A percentile compares a stretch with the other conserved stretches of the same genome.
These are phyloP conservation scores for Taphrina pruni DNA, from an alignment of 1,139 yeast species.

Conservation along the genomic window DNA sequence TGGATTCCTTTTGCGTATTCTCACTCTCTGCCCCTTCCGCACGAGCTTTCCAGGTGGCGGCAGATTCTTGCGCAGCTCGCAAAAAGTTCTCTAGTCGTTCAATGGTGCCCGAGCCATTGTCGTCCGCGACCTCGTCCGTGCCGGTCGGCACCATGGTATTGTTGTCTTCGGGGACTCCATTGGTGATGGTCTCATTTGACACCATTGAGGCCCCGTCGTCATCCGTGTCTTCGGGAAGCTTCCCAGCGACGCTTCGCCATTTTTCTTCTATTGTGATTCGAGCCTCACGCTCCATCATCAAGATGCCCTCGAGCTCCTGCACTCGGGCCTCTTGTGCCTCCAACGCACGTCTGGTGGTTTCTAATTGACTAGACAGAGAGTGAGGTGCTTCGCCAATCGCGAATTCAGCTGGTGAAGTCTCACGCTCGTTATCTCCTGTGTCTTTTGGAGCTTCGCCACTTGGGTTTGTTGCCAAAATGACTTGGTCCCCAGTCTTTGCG, in stretches of 20 bases:
- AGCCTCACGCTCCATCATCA: slow-evolving; percentile 29
- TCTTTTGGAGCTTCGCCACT: neutral
- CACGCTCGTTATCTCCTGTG: neutral
- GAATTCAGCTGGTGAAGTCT: neutral
- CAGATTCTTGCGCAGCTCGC: slow-evolving; percentile 8
- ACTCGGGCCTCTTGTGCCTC: slow-evolving; percentile 32
- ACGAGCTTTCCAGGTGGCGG: slow-evolving; percentile 10
- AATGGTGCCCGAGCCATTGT: slow-evolving; percentile 16
- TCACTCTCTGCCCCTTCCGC: slow-evolving; percentile 21
- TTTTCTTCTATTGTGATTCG: slow-evolving; percentile 24
- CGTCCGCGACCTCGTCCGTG: slow-evolving; percentile 16
- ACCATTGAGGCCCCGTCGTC: slow-evolving; percentile 1
- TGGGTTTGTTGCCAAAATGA: neutral
- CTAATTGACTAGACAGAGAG: slow-evolving; percentile 26
- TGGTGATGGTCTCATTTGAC: neutral
- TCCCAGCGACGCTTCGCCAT: slow-evolving; percentile 1
- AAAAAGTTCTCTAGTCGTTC: slow-evolving; percentile 21
- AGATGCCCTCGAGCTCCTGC: slow-evolving; percentile 20
- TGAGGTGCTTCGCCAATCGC: slow-evolving; percentile 2
- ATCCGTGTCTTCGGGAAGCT: neutral
- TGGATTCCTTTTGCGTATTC: slow-evolving; percentile 1
- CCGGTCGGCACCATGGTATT: slow-evolving; percentile 15
- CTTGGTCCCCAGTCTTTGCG: neutral
- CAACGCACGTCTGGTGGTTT: slow-evolving; percentile 13
- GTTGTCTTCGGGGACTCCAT: neutral